Conservation (phyloP, 306 rosid genomes). For the Pterocarpus macrocarpus region DNA sequence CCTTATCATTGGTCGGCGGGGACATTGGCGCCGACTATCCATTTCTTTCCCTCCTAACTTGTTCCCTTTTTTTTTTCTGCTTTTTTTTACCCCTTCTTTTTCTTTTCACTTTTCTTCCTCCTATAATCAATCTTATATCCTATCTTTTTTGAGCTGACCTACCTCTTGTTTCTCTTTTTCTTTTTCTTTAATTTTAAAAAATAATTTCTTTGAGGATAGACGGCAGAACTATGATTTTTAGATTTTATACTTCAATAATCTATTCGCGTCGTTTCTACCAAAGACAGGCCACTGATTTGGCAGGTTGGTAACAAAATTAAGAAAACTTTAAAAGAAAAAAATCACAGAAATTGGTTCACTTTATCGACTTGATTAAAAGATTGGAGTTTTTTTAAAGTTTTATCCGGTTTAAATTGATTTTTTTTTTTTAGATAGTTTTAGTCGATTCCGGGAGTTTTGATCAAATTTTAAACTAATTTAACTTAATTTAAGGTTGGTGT, state of each 20-base stretch:
- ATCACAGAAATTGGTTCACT: background rate
- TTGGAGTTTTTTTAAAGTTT: background rate
- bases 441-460: background rate
- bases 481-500: too few relatives aligned
- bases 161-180: background rate
- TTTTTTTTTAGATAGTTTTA: background rate
- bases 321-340: too few relatives aligned
- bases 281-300: too few relatives aligned
- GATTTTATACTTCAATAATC: background rate
- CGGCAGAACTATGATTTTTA: background rate
- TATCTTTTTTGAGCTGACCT: background rate
- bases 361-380: background rate
- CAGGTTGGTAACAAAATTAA: background rate
- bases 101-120: background rate
- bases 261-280: too few relatives aligned
- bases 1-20: constrained; percentile 83
- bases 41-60: constrained; percentile 47
- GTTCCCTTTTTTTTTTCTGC: background rate
- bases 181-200: too few relatives aligned
- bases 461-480: background rate
- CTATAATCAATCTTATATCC: background rate
- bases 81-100: background rate
- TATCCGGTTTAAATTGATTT: background rate
- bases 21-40: constrained; percentile 78
- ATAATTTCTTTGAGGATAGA: background rate